These are phyloP conservation scores for Phytopythium mirpurense DNA, from an alignment of 352 stramenopile genomes.

Conservation along the genomic window DNA sequence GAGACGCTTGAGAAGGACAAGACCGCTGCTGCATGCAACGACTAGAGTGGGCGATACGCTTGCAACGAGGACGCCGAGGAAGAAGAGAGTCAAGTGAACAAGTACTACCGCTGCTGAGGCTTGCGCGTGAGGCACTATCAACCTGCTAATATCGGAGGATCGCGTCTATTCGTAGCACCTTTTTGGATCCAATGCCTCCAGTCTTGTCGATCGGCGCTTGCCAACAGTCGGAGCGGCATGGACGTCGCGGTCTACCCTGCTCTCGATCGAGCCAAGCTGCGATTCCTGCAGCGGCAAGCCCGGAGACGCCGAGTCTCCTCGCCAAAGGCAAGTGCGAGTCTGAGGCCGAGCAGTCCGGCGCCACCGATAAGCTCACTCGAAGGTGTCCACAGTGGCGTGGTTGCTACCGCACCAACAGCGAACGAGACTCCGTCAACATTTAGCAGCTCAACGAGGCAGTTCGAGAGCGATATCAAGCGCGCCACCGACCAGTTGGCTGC, in stretches of 20 bases:
- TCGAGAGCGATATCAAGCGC: not conserved
- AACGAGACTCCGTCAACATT: not conserved
- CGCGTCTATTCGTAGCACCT: too few species aligned
- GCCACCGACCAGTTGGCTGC: not conserved
- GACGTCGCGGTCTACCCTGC: not conserved
- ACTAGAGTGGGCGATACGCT: too few species aligned
- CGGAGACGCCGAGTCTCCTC: not conserved
- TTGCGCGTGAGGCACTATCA: too few species aligned
- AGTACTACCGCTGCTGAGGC: too few species aligned
- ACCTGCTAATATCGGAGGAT: too few species aligned
- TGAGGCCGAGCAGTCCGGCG: not conserved
- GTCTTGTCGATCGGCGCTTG: too few species aligned
- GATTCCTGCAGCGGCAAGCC: slow-evolving; percentile 2
- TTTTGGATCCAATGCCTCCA: too few species aligned
- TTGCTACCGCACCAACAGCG: not conserved
- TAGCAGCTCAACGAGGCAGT: not conserved
- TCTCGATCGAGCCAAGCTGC: slow-evolving; percentile 6
- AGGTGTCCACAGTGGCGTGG: not conserved
- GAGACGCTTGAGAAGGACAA: too few species aligned
- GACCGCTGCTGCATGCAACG: too few species aligned
- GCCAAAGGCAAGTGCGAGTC: not conserved
- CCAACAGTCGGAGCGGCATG: slow-evolving; percentile 2
- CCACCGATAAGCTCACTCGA: not conserved
- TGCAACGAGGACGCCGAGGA: too few species aligned
- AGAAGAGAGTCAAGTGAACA: too few species aligned